Base-by-base conservation (phyloP, 169 alveolate species). In the Plasmodium vinckei region DNA sequence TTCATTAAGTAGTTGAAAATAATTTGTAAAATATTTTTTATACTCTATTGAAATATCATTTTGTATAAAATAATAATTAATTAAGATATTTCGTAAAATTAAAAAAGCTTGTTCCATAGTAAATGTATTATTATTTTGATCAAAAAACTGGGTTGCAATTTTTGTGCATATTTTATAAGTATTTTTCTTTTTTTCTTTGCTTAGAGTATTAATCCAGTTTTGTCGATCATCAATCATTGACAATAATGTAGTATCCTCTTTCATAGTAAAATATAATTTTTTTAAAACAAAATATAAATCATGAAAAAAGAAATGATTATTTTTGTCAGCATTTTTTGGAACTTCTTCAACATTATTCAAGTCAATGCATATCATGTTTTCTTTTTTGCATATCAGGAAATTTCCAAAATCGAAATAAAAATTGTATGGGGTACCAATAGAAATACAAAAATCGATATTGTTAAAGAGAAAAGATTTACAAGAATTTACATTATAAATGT, bases 321-420 rank as follows among this genome's bases (percentile, higher is more conserved):
- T 19, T 7, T 46, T n/a, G 5, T 70, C 39, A 12, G 42, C 49
- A 10, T 61, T 19, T 44, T 79, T 46, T n/a, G 51, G 9, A 12
- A 2, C 15, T 5, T 77, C 65, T 33, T 33, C 42, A 7, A 33
- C 42, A 54, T 79, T 44, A 5, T 68, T 79, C 23, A 79, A 53
- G 13, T 79, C 89, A 9, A 79, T 71, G 54, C 89, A 79, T 17
- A 79, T 10, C 89, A 79, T 79, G 42, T 79, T 79, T 42, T 79
- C 56, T 49, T 67, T 65, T 54, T 79, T 33, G 42, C 89, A 79
- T 17, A 54, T 27, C 33, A 44, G 51, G 60, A 79, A 79, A n/a
- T 79, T 67, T 10, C 89, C 89, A 67, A 79, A 79, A 67, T 79
- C 67, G 46, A 79, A 79, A 79, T 79, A 79, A 79, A 82, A 82